Evolutionary conservation across 345 rosid species (phyloP).

Genomic region (Salix udensis): DNA sequence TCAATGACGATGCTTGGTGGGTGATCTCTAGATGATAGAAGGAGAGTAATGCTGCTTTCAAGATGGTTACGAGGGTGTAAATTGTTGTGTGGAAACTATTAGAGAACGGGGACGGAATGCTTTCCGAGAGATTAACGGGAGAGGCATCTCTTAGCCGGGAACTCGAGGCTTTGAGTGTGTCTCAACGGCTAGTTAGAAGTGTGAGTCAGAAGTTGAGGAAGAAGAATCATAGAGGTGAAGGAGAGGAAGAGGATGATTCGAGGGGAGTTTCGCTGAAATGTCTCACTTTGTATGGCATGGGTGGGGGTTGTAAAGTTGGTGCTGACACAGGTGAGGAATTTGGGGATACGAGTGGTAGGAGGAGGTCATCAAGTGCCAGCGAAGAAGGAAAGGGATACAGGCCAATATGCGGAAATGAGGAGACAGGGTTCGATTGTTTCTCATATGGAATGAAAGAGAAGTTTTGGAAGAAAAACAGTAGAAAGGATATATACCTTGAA

Average conservation of each 20-base stretch:
- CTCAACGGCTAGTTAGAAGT: slow-evolving; percentile 69
- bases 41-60: background rate
- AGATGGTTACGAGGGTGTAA: slow-evolving; percentile 18
- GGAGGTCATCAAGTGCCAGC: slow-evolving; percentile 70
- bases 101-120: slow-evolving; percentile 35
- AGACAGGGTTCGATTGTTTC: slow-evolving; percentile 76
- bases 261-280: slow-evolving; percentile 62
- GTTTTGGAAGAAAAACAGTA: slow-evolving; percentile 67
- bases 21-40: slow-evolving; percentile 12
- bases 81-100: slow-evolving; percentile 8
- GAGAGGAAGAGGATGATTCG: slow-evolving; percentile 47
- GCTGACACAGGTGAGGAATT: slow-evolving; percentile 77
- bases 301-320: slow-evolving; percentile 94
- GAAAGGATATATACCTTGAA: slow-evolving; percentile 46
- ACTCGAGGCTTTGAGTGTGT: slow-evolving; percentile 65
- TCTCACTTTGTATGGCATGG: slow-evolving; percentile 64
- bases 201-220: slow-evolving; percentile 74
- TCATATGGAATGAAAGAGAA: slow-evolving; percentile 79
- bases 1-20: background rate
- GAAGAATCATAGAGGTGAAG: slow-evolving; percentile 46
- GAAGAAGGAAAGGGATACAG: slow-evolving; percentile 65
- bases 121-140: slow-evolving; percentile 41
- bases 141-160: slow-evolving; percentile 58
- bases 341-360: slow-evolving; percentile 67
- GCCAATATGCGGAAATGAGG: slow-evolving; percentile 63